Evolutionary conservation across 805 yeast species (phyloP).

Genomic region (Ogataea ganodermae): DNA sequence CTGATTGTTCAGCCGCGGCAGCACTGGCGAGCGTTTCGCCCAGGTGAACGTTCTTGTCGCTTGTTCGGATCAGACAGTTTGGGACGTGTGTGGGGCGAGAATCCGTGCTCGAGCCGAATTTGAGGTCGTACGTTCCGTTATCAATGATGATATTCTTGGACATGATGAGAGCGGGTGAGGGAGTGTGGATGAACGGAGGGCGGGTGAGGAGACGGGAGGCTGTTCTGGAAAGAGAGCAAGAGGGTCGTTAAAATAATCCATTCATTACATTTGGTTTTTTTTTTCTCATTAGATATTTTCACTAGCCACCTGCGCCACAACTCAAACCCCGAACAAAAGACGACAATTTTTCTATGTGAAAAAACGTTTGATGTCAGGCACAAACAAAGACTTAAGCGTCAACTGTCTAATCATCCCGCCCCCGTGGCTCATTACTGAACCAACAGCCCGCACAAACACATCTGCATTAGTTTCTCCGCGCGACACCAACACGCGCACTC

Average conservation of each 20-base stretch:
- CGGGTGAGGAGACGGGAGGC: background rate
- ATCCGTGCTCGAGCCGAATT: constrained; percentile 54
- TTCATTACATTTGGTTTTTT: background rate
- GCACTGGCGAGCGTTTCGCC: constrained; percentile 50
- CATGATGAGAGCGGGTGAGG: background rate
- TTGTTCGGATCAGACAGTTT: constrained; percentile 73
- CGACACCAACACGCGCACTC: background rate
- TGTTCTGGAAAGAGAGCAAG: background rate
- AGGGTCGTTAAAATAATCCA: no score
- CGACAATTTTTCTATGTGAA: background rate
- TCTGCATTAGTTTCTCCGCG: background rate
- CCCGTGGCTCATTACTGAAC: no score
- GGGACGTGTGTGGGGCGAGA: constrained; percentile 55
- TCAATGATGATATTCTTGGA: constrained; percentile 61
- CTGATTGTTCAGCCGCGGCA: constrained; percentile 68
- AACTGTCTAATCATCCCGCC: no score
- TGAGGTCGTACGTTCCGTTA: constrained; percentile 86
- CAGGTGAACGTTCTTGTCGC: constrained; percentile 69
- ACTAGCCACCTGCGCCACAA: background rate
- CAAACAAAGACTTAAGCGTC: background rate
- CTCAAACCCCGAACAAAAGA: background rate
- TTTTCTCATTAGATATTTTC: background rate
- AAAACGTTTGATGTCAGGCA: background rate
- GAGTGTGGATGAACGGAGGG: background rate
- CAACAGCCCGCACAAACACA: no score